Conservation (phyloP, 78 protist genomes). For the Cavenderia fasciculata region DNA sequence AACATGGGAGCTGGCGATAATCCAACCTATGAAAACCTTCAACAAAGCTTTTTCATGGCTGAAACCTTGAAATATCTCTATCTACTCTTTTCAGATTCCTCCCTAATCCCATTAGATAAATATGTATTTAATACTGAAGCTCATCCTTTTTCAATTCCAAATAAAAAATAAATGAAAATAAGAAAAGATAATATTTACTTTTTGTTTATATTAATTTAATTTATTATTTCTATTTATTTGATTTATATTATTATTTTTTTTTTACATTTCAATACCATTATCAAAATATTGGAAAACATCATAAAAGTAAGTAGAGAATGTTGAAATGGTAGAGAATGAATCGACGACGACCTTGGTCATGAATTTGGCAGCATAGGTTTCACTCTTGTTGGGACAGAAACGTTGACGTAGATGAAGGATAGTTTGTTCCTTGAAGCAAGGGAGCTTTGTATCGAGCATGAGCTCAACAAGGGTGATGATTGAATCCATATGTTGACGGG, state of each 20-base stretch:
- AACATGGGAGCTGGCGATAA: no score
- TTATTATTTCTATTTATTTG: no score
- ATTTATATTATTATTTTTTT: neutral
- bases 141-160: constrained; percentile 91
- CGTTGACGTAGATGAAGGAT: constrained; percentile 79
- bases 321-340: constrained; percentile 72
- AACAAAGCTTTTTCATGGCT: constrained; percentile 92
- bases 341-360: constrained; percentile 75
- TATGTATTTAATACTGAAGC: constrained; percentile 98
- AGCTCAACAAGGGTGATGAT: constrained; percentile 81
- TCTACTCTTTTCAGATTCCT: constrained; percentile 83
- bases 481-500: constrained; percentile 84
- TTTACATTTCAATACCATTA: constrained; percentile 86
- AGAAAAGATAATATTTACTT: no score
- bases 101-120: constrained; percentile 80
- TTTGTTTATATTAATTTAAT: no score
- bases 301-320: constrained; percentile 80
- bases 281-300: constrained; percentile 85
- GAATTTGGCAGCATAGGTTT: constrained; percentile 84
- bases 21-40: constrained; percentile 23
- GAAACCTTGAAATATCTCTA: constrained; percentile 94
- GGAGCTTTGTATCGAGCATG: constrained; percentile 89
- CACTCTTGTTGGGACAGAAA: constrained; percentile 81
- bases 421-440: constrained; percentile 86
- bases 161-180: no score